These are phyloP conservation scores for Botrytis squamosa DNA, from an alignment of 2,329 filamentous ascomycete species.

Conservation along the genomic window DNA sequence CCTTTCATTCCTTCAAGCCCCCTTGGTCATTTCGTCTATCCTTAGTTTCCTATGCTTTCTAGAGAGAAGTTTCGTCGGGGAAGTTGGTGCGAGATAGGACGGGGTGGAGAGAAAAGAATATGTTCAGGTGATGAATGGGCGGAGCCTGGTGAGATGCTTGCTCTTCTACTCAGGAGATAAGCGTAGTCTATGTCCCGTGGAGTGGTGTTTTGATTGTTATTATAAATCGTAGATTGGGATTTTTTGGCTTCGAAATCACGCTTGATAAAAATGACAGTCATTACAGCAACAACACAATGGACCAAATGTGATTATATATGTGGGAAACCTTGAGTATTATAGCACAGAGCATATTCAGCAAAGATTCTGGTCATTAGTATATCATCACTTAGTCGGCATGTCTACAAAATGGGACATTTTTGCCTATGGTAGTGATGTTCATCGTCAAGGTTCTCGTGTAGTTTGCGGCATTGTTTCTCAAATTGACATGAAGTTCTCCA, in stretches of 20 bases:
- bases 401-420: neutral
- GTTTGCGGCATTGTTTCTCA: neutral
- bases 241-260: neutral
- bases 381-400: neutral
- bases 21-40: neutral
- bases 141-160: neutral
- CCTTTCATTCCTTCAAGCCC: neutral
- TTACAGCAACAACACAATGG: neutral
- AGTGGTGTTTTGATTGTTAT: neutral
- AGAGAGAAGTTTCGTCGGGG: neutral
- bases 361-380: neutral
- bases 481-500: neutral
- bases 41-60: neutral
- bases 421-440: neutral
- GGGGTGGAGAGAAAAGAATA: neutral
- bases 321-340: neutral
- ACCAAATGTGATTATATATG: neutral
- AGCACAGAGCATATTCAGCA: neutral
- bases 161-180: neutral
- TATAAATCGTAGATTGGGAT: neutral
- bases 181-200: rapidly evolving
- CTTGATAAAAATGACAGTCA: neutral
- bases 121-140: neutral
- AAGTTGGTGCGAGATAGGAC: neutral
- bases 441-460: neutral